Percentiles rank a stretch among this genome's conserved stretches.
These are phyloP conservation scores for Microthlaspi erraticum DNA, from an alignment of 345 rosid species.

Conservation along the genomic window DNA sequence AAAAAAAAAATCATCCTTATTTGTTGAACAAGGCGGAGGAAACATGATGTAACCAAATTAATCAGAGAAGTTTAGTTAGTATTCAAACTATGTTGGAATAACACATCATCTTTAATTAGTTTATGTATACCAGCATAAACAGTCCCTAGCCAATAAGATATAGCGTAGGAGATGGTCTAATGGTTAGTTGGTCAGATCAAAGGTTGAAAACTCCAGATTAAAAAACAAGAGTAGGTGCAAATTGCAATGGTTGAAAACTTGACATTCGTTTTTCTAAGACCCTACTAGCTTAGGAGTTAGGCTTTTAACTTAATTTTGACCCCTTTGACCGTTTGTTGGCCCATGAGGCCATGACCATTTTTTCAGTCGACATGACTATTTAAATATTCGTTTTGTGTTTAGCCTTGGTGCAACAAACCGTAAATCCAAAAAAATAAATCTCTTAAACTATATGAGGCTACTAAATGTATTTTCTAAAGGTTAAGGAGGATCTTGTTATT, in stretches of 20 bases:
- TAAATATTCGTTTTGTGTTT: slow-evolving; percentile 11
- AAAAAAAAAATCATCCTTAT: too few relatives aligned
- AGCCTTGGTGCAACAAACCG: neutral
- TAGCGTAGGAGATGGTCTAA: slow-evolving; percentile 2
- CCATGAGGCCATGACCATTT: slow-evolving; percentile 13
- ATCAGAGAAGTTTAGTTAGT: neutral
- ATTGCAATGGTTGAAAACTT: slow-evolving; percentile 3
- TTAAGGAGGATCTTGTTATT: neutral
- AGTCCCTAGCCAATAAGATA: neutral
- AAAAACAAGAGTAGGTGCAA: slow-evolving; percentile 17
- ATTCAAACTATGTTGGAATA: neutral
- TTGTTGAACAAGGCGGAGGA: neutral
- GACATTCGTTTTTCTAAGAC: slow-evolving; percentile 1
- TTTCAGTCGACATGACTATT: slow-evolving; percentile 24
- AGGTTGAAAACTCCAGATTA: neutral
- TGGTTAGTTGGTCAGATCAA: slow-evolving; percentile 5
- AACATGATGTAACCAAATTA: neutral
- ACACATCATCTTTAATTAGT: neutral
- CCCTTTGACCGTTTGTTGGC: slow-evolving; percentile 32
- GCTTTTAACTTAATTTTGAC: slow-evolving; percentile 33
- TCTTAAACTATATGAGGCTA: neutral
- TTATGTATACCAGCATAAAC: neutral
- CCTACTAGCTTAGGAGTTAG: slow-evolving; percentile 38
- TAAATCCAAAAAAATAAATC: neutral
- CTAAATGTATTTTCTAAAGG: neutral